Base-by-base conservation (phyloP, 2,329 filamentous ascomycete genomes). In the Colletotrichum liaoningense region DNA sequence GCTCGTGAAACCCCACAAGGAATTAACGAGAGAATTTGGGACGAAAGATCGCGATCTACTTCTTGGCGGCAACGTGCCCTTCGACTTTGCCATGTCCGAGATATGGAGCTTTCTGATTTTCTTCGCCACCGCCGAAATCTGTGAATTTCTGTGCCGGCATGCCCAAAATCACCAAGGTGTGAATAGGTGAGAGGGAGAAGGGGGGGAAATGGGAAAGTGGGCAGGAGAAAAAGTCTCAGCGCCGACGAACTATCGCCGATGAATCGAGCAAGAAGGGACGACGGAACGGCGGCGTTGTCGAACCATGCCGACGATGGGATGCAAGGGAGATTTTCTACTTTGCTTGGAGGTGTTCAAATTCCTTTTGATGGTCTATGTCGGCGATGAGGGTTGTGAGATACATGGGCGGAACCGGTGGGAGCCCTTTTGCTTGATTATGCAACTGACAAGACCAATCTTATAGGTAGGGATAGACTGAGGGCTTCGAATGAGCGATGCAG, bases 71-170 rank as follows among this genome's bases (percentile, higher is more conserved):
- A 19, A n/a, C 59, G 68, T 67, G 68, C 62, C 62, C 42, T n/a
- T 60, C 42, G 58, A 60, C 24, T 49, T 67, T 35, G 30, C 55
- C 68, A 56, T 55, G 68, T 56, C 57, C 22, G 62, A 54, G 24
- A 46, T n/a, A 70, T 60, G 55, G 33, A 12, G 28, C 46, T 30
- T 14, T 67, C 19, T 26, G 19, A 9, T 16, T 4, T 28, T 28
- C 49, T n/a, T 58, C 11, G 59, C 35, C 52, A 65, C 35, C 26
- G 28, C 54, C 33, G 35, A 22, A n/a, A n/a, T 4, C 4, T 2
- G 42, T 9, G 42, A 49, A 49, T 8, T 4, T 22, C 16, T 49
- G 8, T 49, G 8, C 42, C 19, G 42, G n/a, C 19, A n/a, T n/a
- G 19, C 11, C 19, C 19, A 9, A 9, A 49, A 49, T 49, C 42